These are phyloP conservation scores for Azolla pinnata DNA, from an alignment of 75 land plant genomes.

Conservation along the genomic window DNA sequence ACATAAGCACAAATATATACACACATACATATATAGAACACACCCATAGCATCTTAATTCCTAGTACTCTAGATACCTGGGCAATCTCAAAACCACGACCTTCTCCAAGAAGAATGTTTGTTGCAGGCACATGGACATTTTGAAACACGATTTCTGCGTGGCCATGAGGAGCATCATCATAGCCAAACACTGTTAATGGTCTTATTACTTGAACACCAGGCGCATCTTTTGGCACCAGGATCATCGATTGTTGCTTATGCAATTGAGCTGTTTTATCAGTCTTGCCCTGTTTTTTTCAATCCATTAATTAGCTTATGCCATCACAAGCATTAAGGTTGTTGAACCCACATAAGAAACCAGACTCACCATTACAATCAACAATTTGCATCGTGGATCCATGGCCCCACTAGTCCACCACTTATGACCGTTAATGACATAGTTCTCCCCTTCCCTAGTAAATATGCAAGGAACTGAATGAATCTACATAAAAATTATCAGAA, in stretches of 20 bases:
- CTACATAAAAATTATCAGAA: background rate
- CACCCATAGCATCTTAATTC: too few species aligned
- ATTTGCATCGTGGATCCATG: slow-evolving; percentile 95
- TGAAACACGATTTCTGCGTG: slow-evolving; percentile 87
- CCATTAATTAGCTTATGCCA: background rate
- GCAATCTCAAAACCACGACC: slow-evolving; percentile 99
- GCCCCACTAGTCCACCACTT: slow-evolving; percentile 99
- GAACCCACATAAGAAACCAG: background rate
- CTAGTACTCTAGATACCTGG: slow-evolving; percentile 33
- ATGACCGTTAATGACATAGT: slow-evolving; percentile 72
- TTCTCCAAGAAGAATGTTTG: slow-evolving; percentile 75
- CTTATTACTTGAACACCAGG: slow-evolving; percentile 72
- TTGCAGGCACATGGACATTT: slow-evolving; percentile 66
- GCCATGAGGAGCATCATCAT: slow-evolving; percentile 99
- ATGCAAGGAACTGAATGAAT: too few species aligned
- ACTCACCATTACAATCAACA: slow-evolving; percentile 83
- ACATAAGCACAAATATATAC: background rate
- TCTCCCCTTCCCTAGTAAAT: slow-evolving; percentile 55
- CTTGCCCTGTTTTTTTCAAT: slow-evolving; percentile 97
- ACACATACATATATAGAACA: too few species aligned
- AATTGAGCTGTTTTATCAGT: slow-evolving; percentile 57
- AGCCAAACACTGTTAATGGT: slow-evolving; percentile 82
- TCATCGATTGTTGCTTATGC: slow-evolving; percentile 97
- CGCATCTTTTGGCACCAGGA: slow-evolving; percentile 65
- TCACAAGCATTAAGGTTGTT: background rate